Percentiles rank a stretch among this genome's conserved stretches.
These are phyloP conservation scores for Coprinellus aureogranulatus DNA, from an alignment of 768 basidiomycete genomes.

Conservation along the genomic window DNA sequence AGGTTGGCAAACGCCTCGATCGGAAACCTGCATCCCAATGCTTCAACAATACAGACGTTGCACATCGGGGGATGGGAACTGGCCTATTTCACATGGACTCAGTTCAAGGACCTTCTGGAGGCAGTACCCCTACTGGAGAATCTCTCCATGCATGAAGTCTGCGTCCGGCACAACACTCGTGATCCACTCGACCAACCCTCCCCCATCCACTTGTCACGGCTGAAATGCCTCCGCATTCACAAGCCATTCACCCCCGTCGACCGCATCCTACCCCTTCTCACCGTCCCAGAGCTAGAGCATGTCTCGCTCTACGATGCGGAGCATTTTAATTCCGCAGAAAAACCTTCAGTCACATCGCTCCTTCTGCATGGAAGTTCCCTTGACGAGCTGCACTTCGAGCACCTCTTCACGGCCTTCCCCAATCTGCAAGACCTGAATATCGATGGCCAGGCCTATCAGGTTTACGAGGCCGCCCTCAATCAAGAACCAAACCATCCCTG, in stretches of 20 bases:
- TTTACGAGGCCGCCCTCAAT: constrained; percentile 17
- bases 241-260: constrained; percentile 32
- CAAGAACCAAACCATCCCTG: constrained; percentile 20
- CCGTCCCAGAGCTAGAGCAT: constrained; percentile 33
- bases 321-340: constrained; percentile 29
- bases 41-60: constrained; percentile 34
- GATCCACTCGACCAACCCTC: constrained; percentile 25
- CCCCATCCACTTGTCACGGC: constrained; percentile 31
- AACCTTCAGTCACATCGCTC: constrained; percentile 33
- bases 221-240: constrained; percentile 41
- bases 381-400: constrained; percentile 26
- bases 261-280: constrained; percentile 34
- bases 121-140: constrained; percentile 36
- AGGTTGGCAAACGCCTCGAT: constrained; percentile 41
- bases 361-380: constrained; percentile 34
- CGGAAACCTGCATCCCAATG: constrained; percentile 39
- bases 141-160: constrained; percentile 41
- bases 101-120: constrained; percentile 33
- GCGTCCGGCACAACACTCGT: constrained; percentile 30
- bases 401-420: constrained; percentile 36
- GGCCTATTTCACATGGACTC: constrained; percentile 31
- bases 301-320: constrained; percentile 35
- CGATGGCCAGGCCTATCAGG: constrained; percentile 30
- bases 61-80: constrained; percentile 42
- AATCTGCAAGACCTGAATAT: constrained; percentile 29